phyloP scores from a whole-genome alignment of 306 rosid species.

The Gillenia trifoliata region DNA sequence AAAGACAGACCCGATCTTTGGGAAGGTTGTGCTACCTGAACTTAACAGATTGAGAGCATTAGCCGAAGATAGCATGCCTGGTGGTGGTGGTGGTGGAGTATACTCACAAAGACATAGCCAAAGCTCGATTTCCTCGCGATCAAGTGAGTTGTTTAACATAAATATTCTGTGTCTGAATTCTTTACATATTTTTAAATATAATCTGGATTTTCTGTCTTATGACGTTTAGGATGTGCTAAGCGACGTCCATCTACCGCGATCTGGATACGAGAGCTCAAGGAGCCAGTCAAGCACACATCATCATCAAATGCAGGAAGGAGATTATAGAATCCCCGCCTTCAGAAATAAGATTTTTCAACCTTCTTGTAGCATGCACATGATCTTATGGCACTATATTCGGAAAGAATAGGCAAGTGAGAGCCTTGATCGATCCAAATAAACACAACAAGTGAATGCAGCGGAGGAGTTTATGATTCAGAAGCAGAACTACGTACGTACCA shows the following conservation, averaged over 20 bases:
- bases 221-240: not conserved
- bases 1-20: not conserved
- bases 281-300: not conserved
- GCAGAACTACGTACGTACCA: too few species aligned
- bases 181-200: too few species aligned
- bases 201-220: too few species aligned
- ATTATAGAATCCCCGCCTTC: not conserved
- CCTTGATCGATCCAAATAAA: too few species aligned
- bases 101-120: not conserved
- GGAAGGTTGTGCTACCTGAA: not conserved
- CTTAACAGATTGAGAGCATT: not conserved
- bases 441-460: too few species aligned
- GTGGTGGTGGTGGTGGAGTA: not conserved
- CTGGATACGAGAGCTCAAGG: not conserved
- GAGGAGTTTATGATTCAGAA: too few species aligned
- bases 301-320: not conserved
- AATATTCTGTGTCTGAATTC: too few species aligned
- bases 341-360: too few species aligned
- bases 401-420: too few species aligned
- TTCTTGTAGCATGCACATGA: too few species aligned
- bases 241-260: not conserved
- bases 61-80: not conserved
- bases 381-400: not conserved
- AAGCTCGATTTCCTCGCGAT: not conserved
- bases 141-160: not conserved